Evolutionary conservation across 306 rosid genomes (phyloP), one percentile per base, ranked within the genome.

Genomic region (Quercus aquifolioides): DNA sequence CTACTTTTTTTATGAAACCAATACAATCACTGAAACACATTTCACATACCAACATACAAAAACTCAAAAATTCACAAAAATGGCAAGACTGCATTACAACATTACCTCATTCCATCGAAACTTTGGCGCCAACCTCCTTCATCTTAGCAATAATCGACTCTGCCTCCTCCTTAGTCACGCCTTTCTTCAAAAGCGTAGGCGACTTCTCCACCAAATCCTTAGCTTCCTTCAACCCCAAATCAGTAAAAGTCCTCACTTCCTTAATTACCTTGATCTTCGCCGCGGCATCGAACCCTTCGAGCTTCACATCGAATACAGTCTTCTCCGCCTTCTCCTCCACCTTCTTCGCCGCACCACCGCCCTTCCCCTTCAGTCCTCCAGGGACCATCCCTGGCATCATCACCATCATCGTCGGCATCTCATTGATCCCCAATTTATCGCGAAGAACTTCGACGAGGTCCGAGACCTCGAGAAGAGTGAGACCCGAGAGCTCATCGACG

Each of bases 341-440:
- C 52, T 67, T 33, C 69, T 85, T 88, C 14, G 78, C 71, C 3
- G 84, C 73, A 18, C 81, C 86, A 9, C 94, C 92, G 80, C 82
- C 90, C 6, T 81, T 87, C n/a, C 88, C 89, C 75, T 65, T 82
- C 9, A 88, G 55, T 25, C 85, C 89, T 65, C 98, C 98, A 0
- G 94, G 98, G 76, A 89, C 89, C 98, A 93, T 93, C 74, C 98
- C 96, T 0, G 96, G 98, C 80, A 90, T 90, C 98, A 93, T 91
- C 78, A 95, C 67, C 89, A 90, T 80, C 97, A 88, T 87, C 10
- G 89, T 46, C 1, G 98, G 98, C 84, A 95, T 91, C 86, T 95
- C 99, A 76, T 81, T 85, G 60, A 89, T 73, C 55, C 92, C 96
- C 56, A 84, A 82, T 71, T 90, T 95, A 78, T 85, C 87, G 3